Conservation (phyloP, 345 rosid genomes). For the Linum lewisii region DNA sequence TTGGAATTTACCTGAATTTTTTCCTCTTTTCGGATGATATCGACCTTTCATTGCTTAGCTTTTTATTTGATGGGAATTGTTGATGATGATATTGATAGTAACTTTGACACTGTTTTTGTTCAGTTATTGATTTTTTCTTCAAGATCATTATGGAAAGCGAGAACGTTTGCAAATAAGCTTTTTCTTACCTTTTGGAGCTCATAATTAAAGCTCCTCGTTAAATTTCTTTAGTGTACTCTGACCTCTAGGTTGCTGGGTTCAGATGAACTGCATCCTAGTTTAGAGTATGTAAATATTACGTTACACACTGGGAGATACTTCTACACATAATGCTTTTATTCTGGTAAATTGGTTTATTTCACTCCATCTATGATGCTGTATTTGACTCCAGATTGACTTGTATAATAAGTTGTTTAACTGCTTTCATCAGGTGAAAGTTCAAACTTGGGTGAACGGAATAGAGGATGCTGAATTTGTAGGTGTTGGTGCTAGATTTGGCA, state of each 20-base stretch:
- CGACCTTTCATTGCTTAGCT: neutral
- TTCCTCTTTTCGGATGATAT: slow-evolving; percentile 2
- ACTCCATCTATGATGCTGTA: slow-evolving; percentile 6
- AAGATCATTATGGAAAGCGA: neutral
- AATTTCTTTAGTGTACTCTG: neutral
- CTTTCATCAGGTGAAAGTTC: slow-evolving; percentile 77
- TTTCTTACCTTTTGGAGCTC: neutral
- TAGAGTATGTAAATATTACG: slow-evolving; percentile 1
- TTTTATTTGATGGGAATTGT: neutral
- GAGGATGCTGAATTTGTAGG: slow-evolving; percentile 90
- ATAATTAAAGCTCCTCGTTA: neutral
- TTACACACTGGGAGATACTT: neutral
- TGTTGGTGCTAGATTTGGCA: slow-evolving; percentile 93
- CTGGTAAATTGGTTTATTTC: neutral
- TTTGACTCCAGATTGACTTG: neutral
- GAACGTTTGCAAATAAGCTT: neutral
- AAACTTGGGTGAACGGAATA: slow-evolving; percentile 74
- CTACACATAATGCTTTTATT: slow-evolving; percentile 2
- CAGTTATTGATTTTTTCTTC: no score
- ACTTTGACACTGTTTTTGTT: no score
- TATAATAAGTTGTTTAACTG: neutral
- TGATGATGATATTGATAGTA: neutral
- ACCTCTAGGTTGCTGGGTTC: neutral
- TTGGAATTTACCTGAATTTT: neutral
- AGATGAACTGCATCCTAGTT: slow-evolving; percentile 5